These are phyloP conservation scores for Rutidosis leptorrhynchoides DNA, from an alignment of 129 eudicot species.

Conservation along the genomic window DNA sequence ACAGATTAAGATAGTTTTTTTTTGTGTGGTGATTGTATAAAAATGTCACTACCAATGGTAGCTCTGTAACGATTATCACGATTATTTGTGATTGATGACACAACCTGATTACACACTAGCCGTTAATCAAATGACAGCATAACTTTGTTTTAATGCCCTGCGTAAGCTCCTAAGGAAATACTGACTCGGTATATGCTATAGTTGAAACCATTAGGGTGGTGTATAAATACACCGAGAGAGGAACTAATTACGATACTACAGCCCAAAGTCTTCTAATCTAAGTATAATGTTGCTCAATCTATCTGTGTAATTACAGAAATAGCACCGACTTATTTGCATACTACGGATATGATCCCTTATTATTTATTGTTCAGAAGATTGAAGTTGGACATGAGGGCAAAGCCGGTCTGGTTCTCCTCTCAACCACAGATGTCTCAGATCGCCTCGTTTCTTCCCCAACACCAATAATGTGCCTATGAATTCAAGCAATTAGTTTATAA, in stretches of 20 bases:
- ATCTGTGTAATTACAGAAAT: slow-evolving; percentile 15
- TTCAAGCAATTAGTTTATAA: slow-evolving; percentile 14
- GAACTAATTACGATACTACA: slow-evolving; percentile 14
- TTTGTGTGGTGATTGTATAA: not conserved
- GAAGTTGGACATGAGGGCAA: slow-evolving; percentile 84
- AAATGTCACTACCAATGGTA: too few species aligned
- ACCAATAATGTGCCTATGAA: slow-evolving; percentile 70
- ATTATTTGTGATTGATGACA: not conserved
- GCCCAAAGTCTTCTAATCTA: slow-evolving; percentile 27
- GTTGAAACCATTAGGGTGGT: slow-evolving; percentile 15
- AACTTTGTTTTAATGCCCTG: not conserved
- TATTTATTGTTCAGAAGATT: slow-evolving; percentile 44
- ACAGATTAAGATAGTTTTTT: too few species aligned
- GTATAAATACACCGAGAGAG: slow-evolving; percentile 16
- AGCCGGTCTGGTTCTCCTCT: slow-evolving; percentile 79
- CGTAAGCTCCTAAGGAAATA: too few species aligned
- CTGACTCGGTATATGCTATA: not conserved
- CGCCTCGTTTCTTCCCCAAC: slow-evolving; percentile 70
- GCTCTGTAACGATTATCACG: not conserved
- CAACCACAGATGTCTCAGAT: slow-evolving; percentile 74
- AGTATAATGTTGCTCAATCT: slow-evolving; percentile 27
- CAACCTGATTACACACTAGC: not conserved
- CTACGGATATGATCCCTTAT: slow-evolving; percentile 16
- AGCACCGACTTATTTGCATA: slow-evolving; percentile 26
- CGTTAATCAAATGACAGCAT: not conserved